Evolutionary conservation across 192 early-diverging fungal species (phyloP), one percentile per base, ranked within the genome.

Genomic region (Linderina pennispora): DNA sequence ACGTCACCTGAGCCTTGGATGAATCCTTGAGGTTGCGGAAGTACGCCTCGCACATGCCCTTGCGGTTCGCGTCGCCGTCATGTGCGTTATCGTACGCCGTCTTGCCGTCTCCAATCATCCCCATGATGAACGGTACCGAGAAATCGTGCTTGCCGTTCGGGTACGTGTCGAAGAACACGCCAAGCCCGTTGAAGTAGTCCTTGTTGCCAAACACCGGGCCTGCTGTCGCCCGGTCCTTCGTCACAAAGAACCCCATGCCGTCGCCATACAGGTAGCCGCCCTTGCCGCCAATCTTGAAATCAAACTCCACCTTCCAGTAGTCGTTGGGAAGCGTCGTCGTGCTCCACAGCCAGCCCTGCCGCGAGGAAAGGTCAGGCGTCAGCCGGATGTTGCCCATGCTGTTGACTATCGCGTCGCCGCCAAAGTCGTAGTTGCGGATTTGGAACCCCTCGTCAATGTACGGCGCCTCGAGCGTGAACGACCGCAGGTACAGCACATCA

Each of bases 141-240:
- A 66, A 76, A 19, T 61, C 56, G 50, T 80, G 78, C 46, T 82
- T 62, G 44, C 83, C 72, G 59, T 97, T 97, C 34, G 87, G 77
- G 56, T 96, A 98, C 7, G 93, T 97, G 71, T 98, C 97, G 58
- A 99, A 96, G 55, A 98, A 91, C 44, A 99, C 62, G 17, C 94
- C 97, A 20, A 99, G 66, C 0, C 97, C 97, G 23, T 80, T 79
- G 63, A 98, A 98, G 37, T 83, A 62, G 60, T 96, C 90, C 22
- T 74, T 55, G 58, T 73, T 83, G 10, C 95, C 95, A 82, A 96
- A 95, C 34, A 96, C 92, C 22, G 88, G 84, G 0, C 95, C 94
- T 32, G 60, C 36, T 4, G 51, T 55, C 13, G 60, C 71, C 31
- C 85, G 75, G 32, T 94, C 81, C 48, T 79, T 78, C 15, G 93